Percentiles rank a stretch among this genome's conserved stretches.
Conservation (phyloP, 495 filamentous ascomycete species). For the Annulohypoxylon bovei region DNA sequence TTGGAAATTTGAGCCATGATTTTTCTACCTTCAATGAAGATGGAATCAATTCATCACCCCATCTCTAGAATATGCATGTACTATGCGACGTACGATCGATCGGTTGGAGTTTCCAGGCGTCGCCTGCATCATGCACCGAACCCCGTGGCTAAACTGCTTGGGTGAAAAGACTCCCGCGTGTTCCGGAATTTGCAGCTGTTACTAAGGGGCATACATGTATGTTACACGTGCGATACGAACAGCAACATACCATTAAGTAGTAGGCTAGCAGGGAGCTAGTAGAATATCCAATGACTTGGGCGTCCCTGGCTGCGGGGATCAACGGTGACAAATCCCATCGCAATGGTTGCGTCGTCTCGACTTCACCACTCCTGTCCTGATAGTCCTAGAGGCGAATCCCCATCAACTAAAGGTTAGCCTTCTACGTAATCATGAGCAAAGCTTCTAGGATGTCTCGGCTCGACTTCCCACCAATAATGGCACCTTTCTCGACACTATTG, state of each 20-base stretch:
- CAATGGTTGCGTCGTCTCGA: constrained; percentile 31
- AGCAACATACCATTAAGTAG: neutral
- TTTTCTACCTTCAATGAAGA: too few species aligned
- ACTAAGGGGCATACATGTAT: neutral
- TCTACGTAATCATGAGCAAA: constrained; percentile 28
- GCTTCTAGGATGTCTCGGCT: constrained; percentile 12
- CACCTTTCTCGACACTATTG: neutral
- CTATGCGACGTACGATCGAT: constrained; percentile 6
- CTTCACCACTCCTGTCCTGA: constrained; percentile 5
- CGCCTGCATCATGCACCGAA: neutral
- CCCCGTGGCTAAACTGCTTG: neutral
- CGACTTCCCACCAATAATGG: neutral
- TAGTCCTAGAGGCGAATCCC: neutral
- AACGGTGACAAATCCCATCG: neutral
- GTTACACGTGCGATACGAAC: neutral
- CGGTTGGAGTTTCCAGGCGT: neutral
- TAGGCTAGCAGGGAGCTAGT: neutral
- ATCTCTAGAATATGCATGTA: neutral
- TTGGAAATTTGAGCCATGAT: too few species aligned
- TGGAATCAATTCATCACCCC: neutral
- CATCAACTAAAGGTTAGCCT: constrained; percentile 6
- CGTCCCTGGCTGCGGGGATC: neutral
- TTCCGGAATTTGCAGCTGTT: neutral
- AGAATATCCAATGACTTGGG: neutral
- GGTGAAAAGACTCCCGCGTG: neutral